Evolutionary conservation across 2,329 filamentous ascomycete species (phyloP), one percentile per base, ranked within the genome.

Genomic region (Xylariaceae sp.): DNA sequence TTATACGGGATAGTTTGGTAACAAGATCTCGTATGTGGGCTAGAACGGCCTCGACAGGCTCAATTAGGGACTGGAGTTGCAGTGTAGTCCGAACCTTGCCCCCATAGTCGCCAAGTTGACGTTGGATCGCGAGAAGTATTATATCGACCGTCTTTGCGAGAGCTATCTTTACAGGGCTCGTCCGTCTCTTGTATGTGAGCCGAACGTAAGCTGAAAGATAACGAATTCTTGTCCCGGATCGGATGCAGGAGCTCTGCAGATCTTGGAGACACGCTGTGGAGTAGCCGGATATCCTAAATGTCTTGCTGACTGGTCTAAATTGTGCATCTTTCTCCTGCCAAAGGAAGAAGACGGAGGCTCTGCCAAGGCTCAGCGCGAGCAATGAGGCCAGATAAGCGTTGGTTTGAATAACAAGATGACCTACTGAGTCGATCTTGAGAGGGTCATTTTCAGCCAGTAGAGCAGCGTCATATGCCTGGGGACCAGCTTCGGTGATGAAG

Each of bases 401-500:
- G 2, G 70, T 63, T 39, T 79, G 70, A 3, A 83, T 62, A 10
- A 77, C 59, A 11, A 69, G 61, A 5, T 69, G 61, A 3, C 67
- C 58, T 6, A 59, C 57, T 25, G 72, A 73, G 37, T 54, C 60
- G 23, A 70, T 55, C 32, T 54, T 55, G 25, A 72, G 57, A 43
- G 63, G 69, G 49, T 73, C 76, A 21, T 62, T 63, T 16, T 60
- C 53, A 39, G 67, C 64, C 50, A 60, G 57, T 3, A 86, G 55
- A 3, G 82, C 71, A 6, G 83, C 79, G 67, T 92, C 85, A 49
- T 88, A 87, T 2, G 77, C 73, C 8, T 64, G 64, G 2, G 83
- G 71, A 0, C 85, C 85, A 22, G 82, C 80, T 64, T 93, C 88
- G 3, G 81, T 83, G 11, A 90, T 67, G 50, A 86, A 83, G 2